Evolutionary conservation across 1,284 basidiomycete species (phyloP), one percentile per base, ranked within the genome.

Genomic region (Ceratobasidium papillatum): DNA sequence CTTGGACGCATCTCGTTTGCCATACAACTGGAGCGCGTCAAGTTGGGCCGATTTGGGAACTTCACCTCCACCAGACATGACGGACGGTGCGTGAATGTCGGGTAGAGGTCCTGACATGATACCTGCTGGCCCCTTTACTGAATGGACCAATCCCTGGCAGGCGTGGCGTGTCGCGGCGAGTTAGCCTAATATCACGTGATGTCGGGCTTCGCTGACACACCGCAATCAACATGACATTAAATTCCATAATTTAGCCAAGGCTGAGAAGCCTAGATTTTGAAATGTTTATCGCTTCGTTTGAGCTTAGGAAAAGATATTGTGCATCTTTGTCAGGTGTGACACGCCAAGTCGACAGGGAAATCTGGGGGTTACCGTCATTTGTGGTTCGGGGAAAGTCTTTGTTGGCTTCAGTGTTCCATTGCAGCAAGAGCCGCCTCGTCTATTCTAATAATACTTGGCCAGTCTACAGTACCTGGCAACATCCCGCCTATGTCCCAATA

Each of bases 1-100:
- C 54, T 69, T 69, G 36, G 66, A 32, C 36, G 36, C 38, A 58
- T 69, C 66, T 3, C 66, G 66, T 22, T 69, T 69, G 25, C 66
- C 66, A 25, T 69, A 69, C 11, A 51, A 27, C 25, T 69, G 66
- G 51, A 69, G 54, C 12, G 66, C 66, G 38, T 69, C 66, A 11
- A 69, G 66, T 25, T 69, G 66, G 3, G 66, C 66, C 1, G 66
- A 56, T 3, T n/a, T 56, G 34, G 52, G 66, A 17, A 19, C 30
- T 8, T 69, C 66, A 22, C 51, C 51, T 9, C 56, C 52, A 34
- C 41, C 32, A 17, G 52, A 41, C 66, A 69, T 69, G 38, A 45
- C 52, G 1, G 66, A 69, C 22, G 65, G 65, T 12, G 66, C 66
- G 66, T 69, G 66, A 34, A 22, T 41, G 36, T 69, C 66, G 19